Conservation (phyloP, 306 rosid species). For the Lotus japonicus region DNA sequence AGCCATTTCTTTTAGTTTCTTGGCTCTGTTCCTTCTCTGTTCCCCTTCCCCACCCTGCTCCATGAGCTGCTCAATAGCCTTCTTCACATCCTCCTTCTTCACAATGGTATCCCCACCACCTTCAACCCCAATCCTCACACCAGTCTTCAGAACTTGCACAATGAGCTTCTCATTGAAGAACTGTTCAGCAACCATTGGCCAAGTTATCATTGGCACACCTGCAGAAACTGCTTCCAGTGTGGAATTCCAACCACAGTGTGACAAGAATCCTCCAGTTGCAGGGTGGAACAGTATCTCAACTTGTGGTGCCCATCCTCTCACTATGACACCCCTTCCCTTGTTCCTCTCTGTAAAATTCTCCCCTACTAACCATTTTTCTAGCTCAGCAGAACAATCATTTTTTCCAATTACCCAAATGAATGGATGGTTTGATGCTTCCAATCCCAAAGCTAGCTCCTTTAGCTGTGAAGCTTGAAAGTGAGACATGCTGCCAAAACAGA, state of each 20-base stretch:
- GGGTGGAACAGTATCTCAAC: constrained; percentile 45
- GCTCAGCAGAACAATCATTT: constrained; percentile 25
- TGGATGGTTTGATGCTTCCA: constrained; percentile 56
- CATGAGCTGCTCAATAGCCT: constrained; percentile 42
- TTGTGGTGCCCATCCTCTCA: constrained; percentile 77
- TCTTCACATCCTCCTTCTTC: constrained; percentile 36
- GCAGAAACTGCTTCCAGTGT: constrained; percentile 41
- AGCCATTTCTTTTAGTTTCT: constrained; percentile 36
- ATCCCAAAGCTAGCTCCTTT: constrained; percentile 46
- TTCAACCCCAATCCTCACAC: constrained; percentile 55
- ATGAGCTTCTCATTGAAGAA: constrained; percentile 57
- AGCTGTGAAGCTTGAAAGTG: constrained; percentile 35
- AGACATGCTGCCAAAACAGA: constrained; percentile 55
- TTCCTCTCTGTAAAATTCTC: constrained; percentile 41
- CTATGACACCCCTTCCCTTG: constrained; percentile 42
- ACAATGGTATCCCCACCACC: constrained; percentile 26
- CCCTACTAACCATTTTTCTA: constrained; percentile 51
- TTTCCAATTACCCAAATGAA: constrained; percentile 64
- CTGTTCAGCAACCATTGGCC: constrained; percentile 68
- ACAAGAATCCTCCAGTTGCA: constrained; percentile 50
- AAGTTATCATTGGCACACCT: constrained; percentile 66
- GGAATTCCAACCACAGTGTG: constrained; percentile 85
- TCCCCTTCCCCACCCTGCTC: constrained; percentile 43
- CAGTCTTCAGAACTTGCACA: constrained; percentile 45
- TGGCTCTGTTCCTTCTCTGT: constrained; percentile 39